These are phyloP conservation scores for Ophidiomyces ophidiicola DNA, from an alignment of 2,329 filamentous ascomycete species.

Conservation along the genomic window DNA sequence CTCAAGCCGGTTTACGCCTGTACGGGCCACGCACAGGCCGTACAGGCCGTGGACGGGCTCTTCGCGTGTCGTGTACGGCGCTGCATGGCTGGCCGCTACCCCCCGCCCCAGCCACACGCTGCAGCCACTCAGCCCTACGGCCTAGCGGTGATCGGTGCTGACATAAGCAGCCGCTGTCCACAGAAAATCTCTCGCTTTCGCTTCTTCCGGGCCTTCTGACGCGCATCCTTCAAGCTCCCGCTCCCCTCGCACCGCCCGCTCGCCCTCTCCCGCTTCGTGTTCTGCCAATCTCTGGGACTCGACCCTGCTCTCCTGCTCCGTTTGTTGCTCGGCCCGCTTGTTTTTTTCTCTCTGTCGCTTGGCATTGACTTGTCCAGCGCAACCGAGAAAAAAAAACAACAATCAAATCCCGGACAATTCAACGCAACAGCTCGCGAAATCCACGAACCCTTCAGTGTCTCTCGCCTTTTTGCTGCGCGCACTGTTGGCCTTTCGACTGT, in stretches of 20 bases:
- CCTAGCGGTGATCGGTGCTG: not conserved
- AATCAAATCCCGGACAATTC: too few species aligned
- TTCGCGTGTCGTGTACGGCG: too few species aligned
- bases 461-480: too few species aligned
- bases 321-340: conserved; percentile 12
- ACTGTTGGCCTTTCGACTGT: too few species aligned
- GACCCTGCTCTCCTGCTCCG: not conserved
- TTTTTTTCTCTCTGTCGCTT: conserved; percentile 23
- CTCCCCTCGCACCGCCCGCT: conserved; percentile 2
- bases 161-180: not conserved
- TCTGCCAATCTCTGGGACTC: conserved; percentile 4
- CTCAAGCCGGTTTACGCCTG: too few species aligned
- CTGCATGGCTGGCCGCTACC: too few species aligned
- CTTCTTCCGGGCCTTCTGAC: not conserved
- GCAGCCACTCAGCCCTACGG: conserved; percentile 1
- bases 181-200: not conserved
- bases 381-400: conserved; percentile 11
- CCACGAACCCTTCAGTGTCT: too few species aligned
- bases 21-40: too few species aligned
- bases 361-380: conserved; percentile 42
- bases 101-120: conserved; percentile 19
- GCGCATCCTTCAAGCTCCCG: not conserved
- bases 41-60: too few species aligned
- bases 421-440: too few species aligned
- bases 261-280: conserved; percentile 9